phyloP scores from a whole-genome alignment of 768 basidiomycete species.

The Rhodotorula toruloides region DNA sequence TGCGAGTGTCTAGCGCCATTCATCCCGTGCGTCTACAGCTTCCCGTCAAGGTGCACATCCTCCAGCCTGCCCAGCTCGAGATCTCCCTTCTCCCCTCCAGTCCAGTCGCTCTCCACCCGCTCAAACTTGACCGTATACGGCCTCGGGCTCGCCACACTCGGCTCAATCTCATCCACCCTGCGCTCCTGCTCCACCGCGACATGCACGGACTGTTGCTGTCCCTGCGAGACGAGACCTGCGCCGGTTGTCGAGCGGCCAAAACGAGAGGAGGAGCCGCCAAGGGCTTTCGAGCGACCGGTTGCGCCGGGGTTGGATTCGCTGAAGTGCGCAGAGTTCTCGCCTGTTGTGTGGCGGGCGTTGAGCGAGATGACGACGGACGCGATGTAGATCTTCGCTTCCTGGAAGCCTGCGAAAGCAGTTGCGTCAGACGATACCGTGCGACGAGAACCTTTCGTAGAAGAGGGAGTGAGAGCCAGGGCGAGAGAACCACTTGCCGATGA shows the following conservation, averaged over 20 bases:
- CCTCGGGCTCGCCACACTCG: neutral
- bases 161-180: neutral
- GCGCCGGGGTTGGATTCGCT: neutral
- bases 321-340: no score
- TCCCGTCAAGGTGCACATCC: neutral
- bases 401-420: neutral
- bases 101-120: neutral
- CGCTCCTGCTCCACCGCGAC: neutral
- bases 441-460: no score
- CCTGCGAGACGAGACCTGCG: no score
- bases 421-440: no score
- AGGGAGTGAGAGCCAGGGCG: no score
- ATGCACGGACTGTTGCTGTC: no score
- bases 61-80: neutral
- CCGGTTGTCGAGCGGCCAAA: no score
- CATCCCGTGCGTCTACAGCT: no score
- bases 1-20: no score
- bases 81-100: neutral
- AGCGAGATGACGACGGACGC: neutral
- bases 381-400: neutral
- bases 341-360: neutral
- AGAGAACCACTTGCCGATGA: no score
- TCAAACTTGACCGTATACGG: neutral
- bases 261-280: no score
- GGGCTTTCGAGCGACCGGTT: neutral